Percentiles rank a stretch among this genome's conserved stretches.
phyloP scores from a whole-genome alignment of 345 rosid genomes.

The Rubroshorea leprosula region DNA sequence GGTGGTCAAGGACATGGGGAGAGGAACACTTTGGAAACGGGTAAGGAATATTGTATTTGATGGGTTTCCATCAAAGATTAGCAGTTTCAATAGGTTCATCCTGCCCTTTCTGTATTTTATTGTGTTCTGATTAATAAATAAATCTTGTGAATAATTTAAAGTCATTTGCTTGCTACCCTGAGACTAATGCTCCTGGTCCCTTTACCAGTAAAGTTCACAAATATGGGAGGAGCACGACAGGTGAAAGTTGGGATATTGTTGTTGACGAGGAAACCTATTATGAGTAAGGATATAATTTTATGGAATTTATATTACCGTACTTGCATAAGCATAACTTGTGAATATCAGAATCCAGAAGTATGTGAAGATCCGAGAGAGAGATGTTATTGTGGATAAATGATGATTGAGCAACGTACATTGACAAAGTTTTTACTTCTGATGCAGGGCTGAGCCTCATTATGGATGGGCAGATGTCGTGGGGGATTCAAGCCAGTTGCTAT shows the following conservation, averaged over 20 bases:
- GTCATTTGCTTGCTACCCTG: not conserved
- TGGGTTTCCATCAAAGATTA: not conserved
- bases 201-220: slow-evolving; percentile 87
- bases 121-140: too few species aligned
- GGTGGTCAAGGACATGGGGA: slow-evolving; percentile 99
- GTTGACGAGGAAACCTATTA: slow-evolving; percentile 92
- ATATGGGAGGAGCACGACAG: slow-evolving; percentile 90
- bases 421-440: slow-evolving; percentile 7
- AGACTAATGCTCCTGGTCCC: not conserved
- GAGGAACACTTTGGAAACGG: slow-evolving; percentile 98
- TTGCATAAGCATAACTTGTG: too few species aligned
- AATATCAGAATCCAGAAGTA: too few species aligned
- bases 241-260: slow-evolving; percentile 96
- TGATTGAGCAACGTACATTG: not conserved
- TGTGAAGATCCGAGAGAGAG: too few species aligned
- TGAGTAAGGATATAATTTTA: slow-evolving; percentile 49
- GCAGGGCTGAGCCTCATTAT: slow-evolving; percentile 95
- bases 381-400: too few species aligned
- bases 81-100: not conserved
- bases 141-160: too few species aligned
- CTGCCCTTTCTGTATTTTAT: too few species aligned
- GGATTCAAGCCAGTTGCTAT: slow-evolving; percentile 75
- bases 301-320: not conserved
- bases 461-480: slow-evolving; percentile 99
- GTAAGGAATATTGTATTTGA: slow-evolving; percentile 33